phyloP scores from a whole-genome alignment of 1,284 basidiomycete species.

The Moesziomyces aphidis region DNA sequence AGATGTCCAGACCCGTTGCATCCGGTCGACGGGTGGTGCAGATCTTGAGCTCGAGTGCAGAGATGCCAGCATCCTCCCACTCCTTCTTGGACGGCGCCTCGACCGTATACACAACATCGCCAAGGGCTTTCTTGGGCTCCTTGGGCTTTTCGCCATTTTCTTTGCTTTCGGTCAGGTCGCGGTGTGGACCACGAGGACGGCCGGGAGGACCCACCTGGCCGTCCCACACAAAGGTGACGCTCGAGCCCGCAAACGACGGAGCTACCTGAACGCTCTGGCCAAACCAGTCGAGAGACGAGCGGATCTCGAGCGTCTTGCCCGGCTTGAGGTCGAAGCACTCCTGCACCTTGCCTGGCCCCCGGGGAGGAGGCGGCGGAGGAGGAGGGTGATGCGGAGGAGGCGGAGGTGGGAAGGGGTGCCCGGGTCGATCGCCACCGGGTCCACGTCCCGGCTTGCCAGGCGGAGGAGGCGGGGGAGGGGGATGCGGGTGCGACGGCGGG shows the following conservation, averaged over 20 bases:
- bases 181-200: constrained; percentile 14
- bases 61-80: constrained; percentile 19
- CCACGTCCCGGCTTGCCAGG: constrained; percentile 1
- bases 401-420: constrained; percentile 1
- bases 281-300: constrained; percentile 13
- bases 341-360: constrained; percentile 8
- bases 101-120: constrained; percentile 15
- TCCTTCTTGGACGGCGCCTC: constrained; percentile 13
- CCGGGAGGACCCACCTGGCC: constrained; percentile 24
- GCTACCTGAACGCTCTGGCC: constrained; percentile 25
- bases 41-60: constrained; percentile 13
- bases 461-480: constrained; percentile 4
- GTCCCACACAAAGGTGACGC: constrained; percentile 37
- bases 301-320: constrained; percentile 19
- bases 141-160: not conserved
- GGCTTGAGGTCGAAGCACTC: constrained; percentile 24
- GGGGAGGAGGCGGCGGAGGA: constrained; percentile 10
- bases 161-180: not conserved
- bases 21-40: constrained; percentile 14
- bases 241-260: constrained; percentile 30
- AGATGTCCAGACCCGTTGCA: constrained; percentile 23
- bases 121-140: constrained; percentile 5
- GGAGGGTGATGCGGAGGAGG: constrained; percentile 1
- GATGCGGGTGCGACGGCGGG: constrained; percentile 18
- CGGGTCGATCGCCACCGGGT: constrained; percentile 11